Conservation (phyloP, 1,284 basidiomycete species). For the Trametes sp. region DNA sequence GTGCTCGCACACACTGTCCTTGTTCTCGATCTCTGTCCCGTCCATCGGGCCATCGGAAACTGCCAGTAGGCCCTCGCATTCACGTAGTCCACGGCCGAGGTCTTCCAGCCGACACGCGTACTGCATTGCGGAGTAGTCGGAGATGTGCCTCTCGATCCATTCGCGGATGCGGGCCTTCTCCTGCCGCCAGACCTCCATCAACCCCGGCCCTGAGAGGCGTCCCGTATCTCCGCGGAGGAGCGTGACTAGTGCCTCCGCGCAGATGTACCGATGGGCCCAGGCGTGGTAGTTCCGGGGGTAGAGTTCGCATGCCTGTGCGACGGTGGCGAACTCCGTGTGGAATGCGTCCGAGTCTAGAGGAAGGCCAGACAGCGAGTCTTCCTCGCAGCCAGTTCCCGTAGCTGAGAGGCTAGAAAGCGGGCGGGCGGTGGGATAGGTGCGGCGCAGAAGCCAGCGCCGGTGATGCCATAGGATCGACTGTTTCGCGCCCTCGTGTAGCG, state of each 20-base stretch:
- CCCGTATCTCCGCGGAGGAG: slow-evolving; percentile 15
- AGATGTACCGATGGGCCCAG: slow-evolving; percentile 64
- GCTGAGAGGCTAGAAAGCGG: no score
- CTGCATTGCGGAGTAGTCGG: slow-evolving; percentile 70
- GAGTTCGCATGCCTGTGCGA: slow-evolving; percentile 56
- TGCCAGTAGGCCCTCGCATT: background rate
- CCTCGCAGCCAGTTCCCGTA: no score
- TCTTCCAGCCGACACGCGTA: slow-evolving; percentile 46
- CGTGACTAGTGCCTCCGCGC: slow-evolving; percentile 43
- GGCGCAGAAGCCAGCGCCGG: slow-evolving; percentile 64
- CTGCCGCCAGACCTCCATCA: slow-evolving; percentile 42
- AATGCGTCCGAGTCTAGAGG: slow-evolving; percentile 43
- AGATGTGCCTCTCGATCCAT: slow-evolving; percentile 68
- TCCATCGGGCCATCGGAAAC: background rate
- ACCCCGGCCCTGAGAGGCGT: background rate
- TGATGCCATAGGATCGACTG: slow-evolving; percentile 73
- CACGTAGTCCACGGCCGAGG: background rate
- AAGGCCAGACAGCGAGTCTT: slow-evolving; percentile 25
- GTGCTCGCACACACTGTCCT: slow-evolving; percentile 41
- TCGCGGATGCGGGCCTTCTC: slow-evolving; percentile 47
- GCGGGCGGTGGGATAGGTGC: no score
- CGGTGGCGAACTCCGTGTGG: slow-evolving; percentile 53
- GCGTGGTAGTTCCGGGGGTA: slow-evolving; percentile 76
- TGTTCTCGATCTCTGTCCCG: background rate
- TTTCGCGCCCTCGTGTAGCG: slow-evolving; percentile 63